Evolutionary conservation across 345 rosid genomes (phyloP), one percentile per base, ranked within the genome.

Genomic region (Adansonia digitata): DNA sequence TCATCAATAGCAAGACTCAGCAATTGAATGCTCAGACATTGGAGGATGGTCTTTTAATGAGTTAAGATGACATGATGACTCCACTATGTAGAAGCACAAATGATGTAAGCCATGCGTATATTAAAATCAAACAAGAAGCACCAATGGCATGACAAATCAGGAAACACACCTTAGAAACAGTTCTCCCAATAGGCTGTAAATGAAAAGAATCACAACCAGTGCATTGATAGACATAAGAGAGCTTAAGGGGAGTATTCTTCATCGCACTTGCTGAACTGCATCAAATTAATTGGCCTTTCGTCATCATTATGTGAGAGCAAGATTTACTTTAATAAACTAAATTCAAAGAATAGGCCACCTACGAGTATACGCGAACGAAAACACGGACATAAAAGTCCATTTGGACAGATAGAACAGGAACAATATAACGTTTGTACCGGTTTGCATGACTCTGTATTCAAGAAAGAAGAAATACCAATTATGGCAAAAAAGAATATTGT

Each of bases 191-290:
- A 26, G 93, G 89, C 75, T 96, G 99, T 69, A 96, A 94, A 86
- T 96, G 99, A 79, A 87, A 93, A 69, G 99, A 93, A 88, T 96
- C 97, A 68, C 99, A 96, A 72, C 99, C 99, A 75, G 74, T 86
- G 85, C 99, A 96, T 62, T 96, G 98, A 78, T 93, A 96, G 66
- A 96, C 97, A 77, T 96, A 93, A 2, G 99, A 96, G 59, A 96
- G 95, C 88, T 96, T 96, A 56, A 96, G 95, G 77, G 99, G 99
- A 74, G 99, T 96, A 79, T 88, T 93, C 82, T 96, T 96, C 97
- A 96, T 93, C 14, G 95, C 95, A 86, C 94, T 88, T 53, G 99
- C 94, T 69, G 99, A 96, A 67, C 99, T 96, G 90, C 92, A 90
- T 65, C 62, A 42, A 62, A 75, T 61, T 18, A 81, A 60, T 60